These are phyloP conservation scores for Saccharomyces pastorianus DNA, from an alignment of 1,139 yeast genomes.

Conservation along the genomic window DNA sequence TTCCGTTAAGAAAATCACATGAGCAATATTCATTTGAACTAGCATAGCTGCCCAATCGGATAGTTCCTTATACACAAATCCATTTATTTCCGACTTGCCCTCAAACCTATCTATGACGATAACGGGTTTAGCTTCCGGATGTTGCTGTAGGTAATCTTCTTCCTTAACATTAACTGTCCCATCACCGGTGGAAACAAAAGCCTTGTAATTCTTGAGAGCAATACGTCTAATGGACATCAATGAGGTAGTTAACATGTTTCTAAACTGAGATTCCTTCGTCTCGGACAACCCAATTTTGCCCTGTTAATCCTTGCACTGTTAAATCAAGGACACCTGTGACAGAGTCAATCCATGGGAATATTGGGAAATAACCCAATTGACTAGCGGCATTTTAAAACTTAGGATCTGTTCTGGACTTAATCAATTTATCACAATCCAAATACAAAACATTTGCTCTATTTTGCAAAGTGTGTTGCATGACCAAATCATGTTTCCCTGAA, in stretches of 20 bases:
- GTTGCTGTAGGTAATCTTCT: conserved; percentile 75
- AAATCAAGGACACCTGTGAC: conserved; percentile 74
- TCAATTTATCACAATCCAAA: conserved; percentile 70
- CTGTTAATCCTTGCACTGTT: conserved; percentile 83
- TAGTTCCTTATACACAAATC: conserved; percentile 63
- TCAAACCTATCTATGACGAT: conserved; percentile 71
- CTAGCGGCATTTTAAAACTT: conserved; percentile 58
- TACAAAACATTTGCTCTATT: conserved; percentile 52
- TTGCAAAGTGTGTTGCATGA: conserved; percentile 57
- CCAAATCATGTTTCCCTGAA: conserved; percentile 79
- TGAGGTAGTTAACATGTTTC: conserved; percentile 70
- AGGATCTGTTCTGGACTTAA: conserved; percentile 67
- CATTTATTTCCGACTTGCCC: conserved; percentile 52
- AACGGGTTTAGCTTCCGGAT: conserved; percentile 83
- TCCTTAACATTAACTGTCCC: conserved; percentile 43
- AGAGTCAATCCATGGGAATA: conserved; percentile 86
- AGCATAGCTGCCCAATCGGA: conserved; percentile 86
- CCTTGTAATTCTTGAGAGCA: conserved; percentile 43
- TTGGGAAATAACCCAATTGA: conserved; percentile 85
- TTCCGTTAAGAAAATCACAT: conserved; percentile 78
- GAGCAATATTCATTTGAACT: conserved; percentile 73
- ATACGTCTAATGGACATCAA: conserved; percentile 64
- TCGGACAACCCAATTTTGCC: conserved; percentile 89
- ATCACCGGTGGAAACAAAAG: conserved; percentile 27
- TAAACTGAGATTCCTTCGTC: conserved; percentile 71